These are phyloP conservation scores for Poterioochromonas sp. DNA, from an alignment of 352 stramenopile genomes.

Conservation along the genomic window DNA sequence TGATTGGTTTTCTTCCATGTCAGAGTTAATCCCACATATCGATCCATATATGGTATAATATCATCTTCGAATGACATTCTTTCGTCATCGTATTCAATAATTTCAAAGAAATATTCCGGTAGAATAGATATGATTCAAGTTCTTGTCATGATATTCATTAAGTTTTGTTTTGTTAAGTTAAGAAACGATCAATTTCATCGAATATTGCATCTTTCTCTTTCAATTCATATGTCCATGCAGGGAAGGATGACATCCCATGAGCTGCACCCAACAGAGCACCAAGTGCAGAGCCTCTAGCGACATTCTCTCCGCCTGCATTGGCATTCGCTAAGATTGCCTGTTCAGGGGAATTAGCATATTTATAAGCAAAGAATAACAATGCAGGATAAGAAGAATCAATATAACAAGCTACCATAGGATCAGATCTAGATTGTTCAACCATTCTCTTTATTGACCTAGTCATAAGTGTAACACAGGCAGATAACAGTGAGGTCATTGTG, in stretches of 20 bases:
- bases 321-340: slow-evolving; percentile 56
- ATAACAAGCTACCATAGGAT: slow-evolving; percentile 62
- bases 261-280: slow-evolving; percentile 56
- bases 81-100: too few relatives aligned
- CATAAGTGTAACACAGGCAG: not conserved
- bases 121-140: too few relatives aligned
- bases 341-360: slow-evolving; percentile 50
- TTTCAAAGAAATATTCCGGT: too few relatives aligned
- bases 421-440: slow-evolving; percentile 29
- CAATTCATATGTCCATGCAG: slow-evolving; percentile 11
- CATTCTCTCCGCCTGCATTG: slow-evolving; percentile 67
- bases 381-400: slow-evolving; percentile 52
- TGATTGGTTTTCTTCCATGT: too few relatives aligned
- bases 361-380: slow-evolving; percentile 55
- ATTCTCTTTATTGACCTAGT: not conserved
- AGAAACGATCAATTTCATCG: not conserved
- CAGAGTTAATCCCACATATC: too few relatives aligned
- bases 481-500: not conserved
- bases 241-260: slow-evolving; percentile 27
- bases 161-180: too few relatives aligned
- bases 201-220: not conserved
- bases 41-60: too few relatives aligned
- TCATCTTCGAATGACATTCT: too few relatives aligned
- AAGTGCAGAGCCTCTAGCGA: slow-evolving; percentile 55
- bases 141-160: too few relatives aligned